Percentiles rank a stretch among this genome's conserved stretches.
Evolutionary conservation across 73 alveolate species (phyloP).

Genomic region (Diophrys appendiculata): DNA sequence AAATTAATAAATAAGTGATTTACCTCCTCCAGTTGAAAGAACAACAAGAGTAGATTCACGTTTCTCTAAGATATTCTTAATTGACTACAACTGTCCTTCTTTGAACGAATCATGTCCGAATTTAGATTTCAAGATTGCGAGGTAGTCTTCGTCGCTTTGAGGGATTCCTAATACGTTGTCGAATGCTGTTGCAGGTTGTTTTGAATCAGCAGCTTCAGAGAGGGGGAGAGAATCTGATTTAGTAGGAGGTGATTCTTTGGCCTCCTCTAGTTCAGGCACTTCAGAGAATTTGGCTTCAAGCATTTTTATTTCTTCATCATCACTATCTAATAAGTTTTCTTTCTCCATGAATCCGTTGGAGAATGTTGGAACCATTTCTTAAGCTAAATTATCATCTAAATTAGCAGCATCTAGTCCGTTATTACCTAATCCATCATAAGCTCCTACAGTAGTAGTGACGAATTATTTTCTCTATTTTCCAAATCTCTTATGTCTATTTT

Average conservation of each 20-base stretch:
- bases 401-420: slow-evolving; percentile 45
- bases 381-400: slow-evolving; percentile 18
- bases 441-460: background rate
- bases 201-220: slow-evolving; percentile 43
- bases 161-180: slow-evolving; percentile 16
- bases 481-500: background rate
- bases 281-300: slow-evolving; percentile 9
- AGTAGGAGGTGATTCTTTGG: background rate
- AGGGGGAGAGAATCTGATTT: background rate
- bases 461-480: background rate
- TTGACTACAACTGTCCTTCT: slow-evolving; percentile 70
- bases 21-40: slow-evolving; percentile 90
- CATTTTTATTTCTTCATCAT: background rate
- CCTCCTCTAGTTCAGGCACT: slow-evolving; percentile 9
- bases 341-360: slow-evolving; percentile 18
- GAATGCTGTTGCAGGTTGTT: background rate
- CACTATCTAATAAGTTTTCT: slow-evolving; percentile 3
- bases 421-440: slow-evolving; percentile 53
- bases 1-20: slow-evolving; percentile 85
- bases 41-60: slow-evolving; percentile 77
- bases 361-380: slow-evolving; percentile 56
- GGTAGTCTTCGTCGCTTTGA: slow-evolving; percentile 43
- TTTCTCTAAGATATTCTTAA: slow-evolving; percentile 54
- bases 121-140: slow-evolving; percentile 32
- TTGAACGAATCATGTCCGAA: slow-evolving; percentile 52